Conservation (phyloP, 768 basidiomycete genomes). For the Leccinum incarnatum region DNA sequence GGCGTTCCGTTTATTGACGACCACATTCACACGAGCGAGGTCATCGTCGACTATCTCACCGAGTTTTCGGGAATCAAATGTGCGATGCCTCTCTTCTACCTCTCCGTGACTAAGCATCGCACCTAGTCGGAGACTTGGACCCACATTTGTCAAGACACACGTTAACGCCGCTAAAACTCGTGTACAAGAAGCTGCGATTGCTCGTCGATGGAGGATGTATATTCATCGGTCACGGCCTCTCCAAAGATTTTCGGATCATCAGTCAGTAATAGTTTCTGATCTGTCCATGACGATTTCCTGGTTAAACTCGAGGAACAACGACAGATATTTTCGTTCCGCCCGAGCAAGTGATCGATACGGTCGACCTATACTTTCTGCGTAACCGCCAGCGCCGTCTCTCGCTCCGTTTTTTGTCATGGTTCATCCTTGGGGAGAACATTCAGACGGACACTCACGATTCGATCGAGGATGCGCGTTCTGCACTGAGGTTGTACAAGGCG, state of each 20-base stretch:
- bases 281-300: neutral
- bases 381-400: constrained; percentile 84
- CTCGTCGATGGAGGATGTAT: constrained; percentile 94
- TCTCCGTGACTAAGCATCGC: neutral
- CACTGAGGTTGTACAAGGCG: constrained; percentile 80
- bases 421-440: constrained; percentile 86
- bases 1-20: constrained; percentile 96
- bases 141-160: constrained; percentile 80
- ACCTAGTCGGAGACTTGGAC: constrained; percentile 87
- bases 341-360: constrained; percentile 94
- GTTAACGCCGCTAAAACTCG: constrained; percentile 93
- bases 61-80: constrained; percentile 96
- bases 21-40: constrained; percentile 94
- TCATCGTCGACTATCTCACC: constrained; percentile 94
- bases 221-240: constrained; percentile 95
- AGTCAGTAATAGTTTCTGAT: constrained; percentile 51
- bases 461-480: constrained; percentile 93
- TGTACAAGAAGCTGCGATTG: constrained; percentile 94
- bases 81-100: constrained; percentile 36
- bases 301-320: neutral
- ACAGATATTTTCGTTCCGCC: constrained; percentile 95
- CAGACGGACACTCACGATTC: constrained; percentile 96
- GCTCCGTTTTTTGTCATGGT: constrained; percentile 91
- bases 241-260: constrained; percentile 98
- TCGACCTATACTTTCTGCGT: constrained; percentile 89